Base-by-base conservation (phyloP, 176 grass and related monocot genomes). In the Musa acuminata region DNA sequence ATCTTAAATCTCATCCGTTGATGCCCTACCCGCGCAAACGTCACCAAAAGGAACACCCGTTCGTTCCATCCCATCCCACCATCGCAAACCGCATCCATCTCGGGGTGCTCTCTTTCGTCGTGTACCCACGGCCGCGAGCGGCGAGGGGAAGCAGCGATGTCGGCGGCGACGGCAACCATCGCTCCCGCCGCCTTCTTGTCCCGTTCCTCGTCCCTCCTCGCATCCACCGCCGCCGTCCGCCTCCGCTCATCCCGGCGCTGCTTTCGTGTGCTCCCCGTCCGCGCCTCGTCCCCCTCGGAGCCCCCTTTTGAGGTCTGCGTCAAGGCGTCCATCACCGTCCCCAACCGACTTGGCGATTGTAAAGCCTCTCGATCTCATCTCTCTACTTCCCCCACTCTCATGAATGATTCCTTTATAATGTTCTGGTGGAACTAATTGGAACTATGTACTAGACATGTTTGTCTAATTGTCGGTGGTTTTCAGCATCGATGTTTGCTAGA, bases 341-440 rank as follows among this genome's bases (percentile, higher is more conserved):
- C 94, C 49, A 82, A 75, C 53, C 74, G 82, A 55, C 87, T 98
- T 22, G 94, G 94, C 80, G 90, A 98, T 60, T 89, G 94, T 96
- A 64, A 90, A 80, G 4, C 14, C 69, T 58, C 54, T 71, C 53
- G 25, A 74, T 64, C 71, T 79, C 50, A 67, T 52, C 9, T 53
- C 49, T 69, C 51, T 29, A 35, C 17, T 67, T 12, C 64, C 8
- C 64, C 9, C 62, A 5, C 29, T 2, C 17, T 8, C 6, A 7
- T 8, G n/a, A 62, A 20, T 0, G 13, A 25, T 65, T 3, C 21
- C 23, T 11, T 27, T 65, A 2, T 1, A n/a, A 3, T 27, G 23
- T 26, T 26, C 26, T 27, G 22, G 3, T 24, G 23, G 9, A 13
- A 1, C 62, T 12, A 65, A 4, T n/a, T 65, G 17, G 8, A 13